Percentiles rank a stretch among this genome's conserved stretches.
These are phyloP conservation scores for Solanum rostratum DNA, from an alignment of 257 asterid genomes.

Conservation along the genomic window DNA sequence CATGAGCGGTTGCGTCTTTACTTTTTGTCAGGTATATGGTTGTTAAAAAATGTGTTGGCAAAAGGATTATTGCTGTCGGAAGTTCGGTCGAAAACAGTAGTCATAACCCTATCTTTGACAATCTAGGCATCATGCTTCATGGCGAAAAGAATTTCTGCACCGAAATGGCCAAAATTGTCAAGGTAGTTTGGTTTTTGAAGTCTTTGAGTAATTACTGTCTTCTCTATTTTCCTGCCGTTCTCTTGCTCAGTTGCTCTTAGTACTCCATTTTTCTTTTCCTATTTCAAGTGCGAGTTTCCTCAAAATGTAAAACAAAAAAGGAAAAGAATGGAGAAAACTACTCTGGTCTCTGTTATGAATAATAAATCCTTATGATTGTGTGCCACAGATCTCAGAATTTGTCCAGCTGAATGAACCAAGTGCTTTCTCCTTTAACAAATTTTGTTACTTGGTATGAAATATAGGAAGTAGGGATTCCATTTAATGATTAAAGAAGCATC, in stretches of 20 bases:
- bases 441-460: background rate
- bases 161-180: constrained; percentile 41
- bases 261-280: background rate
- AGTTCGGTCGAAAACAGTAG: constrained; percentile 18
- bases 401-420: background rate
- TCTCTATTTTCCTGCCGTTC: background rate
- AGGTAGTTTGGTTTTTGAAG: constrained; percentile 31
- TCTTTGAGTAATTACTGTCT: background rate
- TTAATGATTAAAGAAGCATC: background rate
- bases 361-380: background rate
- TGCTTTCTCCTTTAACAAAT: background rate
- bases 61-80: constrained; percentile 20
- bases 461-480: background rate
- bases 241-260: background rate
- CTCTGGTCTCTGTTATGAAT: background rate
- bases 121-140: constrained; percentile 58
- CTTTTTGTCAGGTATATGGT: constrained; percentile 44
- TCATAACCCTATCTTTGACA: constrained; percentile 36
- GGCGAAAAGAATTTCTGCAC: constrained; percentile 48
- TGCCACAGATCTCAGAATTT: background rate
- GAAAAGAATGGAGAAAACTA: background rate
- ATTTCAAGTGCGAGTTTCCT: background rate
- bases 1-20: background rate
- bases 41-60: constrained; percentile 30
- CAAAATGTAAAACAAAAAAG: background rate